A percentile compares a stretch with the other conserved stretches of the same genome.
These are phyloP conservation scores for Sugiyamaella lignohabitans DNA, from an alignment of 805 yeast genomes.

Conservation along the genomic window DNA sequence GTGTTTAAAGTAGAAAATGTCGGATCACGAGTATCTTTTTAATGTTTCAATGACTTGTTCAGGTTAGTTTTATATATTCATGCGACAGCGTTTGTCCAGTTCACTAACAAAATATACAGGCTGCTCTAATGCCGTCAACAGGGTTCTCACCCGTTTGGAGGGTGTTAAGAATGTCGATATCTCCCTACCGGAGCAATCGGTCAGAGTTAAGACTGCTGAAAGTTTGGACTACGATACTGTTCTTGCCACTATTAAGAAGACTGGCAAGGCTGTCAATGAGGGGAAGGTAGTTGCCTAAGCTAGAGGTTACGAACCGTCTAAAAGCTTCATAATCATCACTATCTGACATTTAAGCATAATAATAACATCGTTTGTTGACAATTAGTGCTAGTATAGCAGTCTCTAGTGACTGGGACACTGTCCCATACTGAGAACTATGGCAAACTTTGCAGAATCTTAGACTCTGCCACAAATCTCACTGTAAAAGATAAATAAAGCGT, in stretches of 20 bases:
- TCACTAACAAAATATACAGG: constrained; percentile 33
- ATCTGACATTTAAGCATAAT: not conserved
- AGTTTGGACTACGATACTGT: constrained; percentile 66
- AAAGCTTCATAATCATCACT: not conserved
- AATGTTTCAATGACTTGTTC: constrained; percentile 82
- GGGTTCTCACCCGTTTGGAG: constrained; percentile 60
- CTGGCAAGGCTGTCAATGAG: constrained; percentile 75
- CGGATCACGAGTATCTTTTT: constrained; percentile 59
- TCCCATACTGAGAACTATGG: too few species aligned
- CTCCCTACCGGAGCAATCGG: constrained; percentile 74
- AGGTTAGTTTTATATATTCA: constrained; percentile 35
- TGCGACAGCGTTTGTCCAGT: not conserved
- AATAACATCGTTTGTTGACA: not conserved
- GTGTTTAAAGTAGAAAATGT: too few species aligned
- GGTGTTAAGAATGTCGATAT: constrained; percentile 72
- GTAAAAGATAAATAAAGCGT: too few species aligned
- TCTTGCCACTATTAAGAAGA: constrained; percentile 73
- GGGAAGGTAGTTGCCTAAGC: constrained; percentile 49
- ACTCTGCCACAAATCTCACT: too few species aligned
- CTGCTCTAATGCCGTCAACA: constrained; percentile 80
- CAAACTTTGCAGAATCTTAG: too few species aligned
- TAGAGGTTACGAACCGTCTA: too few species aligned
- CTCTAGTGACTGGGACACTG: too few species aligned
- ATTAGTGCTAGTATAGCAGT: not conserved
- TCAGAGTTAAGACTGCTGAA: constrained; percentile 59